Base-by-base conservation (phyloP, 805 yeast genomes). In the Zygosaccharomyces bailii region DNA sequence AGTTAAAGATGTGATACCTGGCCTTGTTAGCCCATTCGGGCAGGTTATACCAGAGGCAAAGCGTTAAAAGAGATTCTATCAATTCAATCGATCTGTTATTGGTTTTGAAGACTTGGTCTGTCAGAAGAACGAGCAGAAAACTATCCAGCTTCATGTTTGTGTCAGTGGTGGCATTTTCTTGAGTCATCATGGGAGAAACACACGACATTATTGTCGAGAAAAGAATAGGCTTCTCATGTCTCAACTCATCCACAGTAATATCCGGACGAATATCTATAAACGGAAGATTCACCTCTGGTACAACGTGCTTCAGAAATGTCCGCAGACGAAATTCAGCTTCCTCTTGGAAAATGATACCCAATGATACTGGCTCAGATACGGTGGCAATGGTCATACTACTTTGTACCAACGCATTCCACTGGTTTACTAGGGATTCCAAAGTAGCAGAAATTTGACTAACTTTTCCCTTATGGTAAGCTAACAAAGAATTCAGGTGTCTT, bases 11-110 rank as follows among this genome's bases (percentile, higher is more conserved):
- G 59, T 86, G 93, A 51, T 82, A 81, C 38, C 95, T 76, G 45
- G 95, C 78, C 54, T 84, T 85, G 51, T 81, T 85, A 52, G 86
- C 85, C 53, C 86, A 69, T 62, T 87, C 96, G 0, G 96, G 86
- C 3, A 86, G 77, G 52, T 84, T 86, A 59, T 87, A 88, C 96
- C 96, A 89, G 21, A 82, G 63, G 19, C 84, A 75, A 42, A 84
- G 68, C 4, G 86, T 56, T 14, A 84, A 58, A 39, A 85, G 66
- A 14, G 82, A 68, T 59, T 82, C 81, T 31, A 88, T 67, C 29
- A 86, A 63, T 59, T 86, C 90, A 13, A 80, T 64, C 5, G 81
- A 74, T 65, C 86, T 89, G 44, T 78, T 73, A 14, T 96, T 96
- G 19, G 76, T 70, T 6, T 83, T 72, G 64, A 88, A 64, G 8